Evolutionary conservation across 2,329 filamentous ascomycete genomes (phyloP), one percentile per base, ranked within the genome.

Genomic region (Botryotinia narcissicola): DNA sequence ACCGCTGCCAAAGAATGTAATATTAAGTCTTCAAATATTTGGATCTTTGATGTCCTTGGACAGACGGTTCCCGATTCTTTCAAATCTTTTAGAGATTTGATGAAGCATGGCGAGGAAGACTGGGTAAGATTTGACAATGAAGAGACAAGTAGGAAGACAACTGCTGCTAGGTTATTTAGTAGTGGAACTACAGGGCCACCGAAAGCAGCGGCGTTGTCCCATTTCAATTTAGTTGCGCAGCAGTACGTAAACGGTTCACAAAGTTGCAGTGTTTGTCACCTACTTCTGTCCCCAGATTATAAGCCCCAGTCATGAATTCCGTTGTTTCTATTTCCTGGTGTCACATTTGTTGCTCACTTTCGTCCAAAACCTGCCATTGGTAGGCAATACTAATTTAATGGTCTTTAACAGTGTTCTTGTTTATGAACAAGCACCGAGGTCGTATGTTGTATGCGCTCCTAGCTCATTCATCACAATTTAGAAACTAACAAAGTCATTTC

Each of bases 171-270:
- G 85, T 48, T 84, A 81, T 80, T 79, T 57, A 70, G 82, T 80
- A 61, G 86, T 87, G 74, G 79, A 82, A 72, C 90, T 90, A 82
- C 94, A 89, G 92, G 89, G 85, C 76, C 82, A 10, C 83, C 83
- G 2, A 84, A 84, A 77, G 81, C 84, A 71, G 83, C 82, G 10
- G 77, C 79, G 18, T 72, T 83, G 10, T 81, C 80, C 18, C 83
- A 85, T 74, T 73, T 78, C 46, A 80, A 81, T 63, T 74, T 83
- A 20, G 77, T 83, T 70, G 74, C 78, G 5, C 81, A 85, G 73
- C 78, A 81, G 46, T 48, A 48, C 46, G 46, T 25, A 25, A 25
- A 48, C 46, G 22, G 4, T 22, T 48, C 22, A 48, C 46, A 48
- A 25, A 22, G 22, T 48, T 25, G 4, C 46, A 6, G 22, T 48